phyloP scores from a whole-genome alignment of 1,284 basidiomycete species.

The Puccinia triticina region DNA sequence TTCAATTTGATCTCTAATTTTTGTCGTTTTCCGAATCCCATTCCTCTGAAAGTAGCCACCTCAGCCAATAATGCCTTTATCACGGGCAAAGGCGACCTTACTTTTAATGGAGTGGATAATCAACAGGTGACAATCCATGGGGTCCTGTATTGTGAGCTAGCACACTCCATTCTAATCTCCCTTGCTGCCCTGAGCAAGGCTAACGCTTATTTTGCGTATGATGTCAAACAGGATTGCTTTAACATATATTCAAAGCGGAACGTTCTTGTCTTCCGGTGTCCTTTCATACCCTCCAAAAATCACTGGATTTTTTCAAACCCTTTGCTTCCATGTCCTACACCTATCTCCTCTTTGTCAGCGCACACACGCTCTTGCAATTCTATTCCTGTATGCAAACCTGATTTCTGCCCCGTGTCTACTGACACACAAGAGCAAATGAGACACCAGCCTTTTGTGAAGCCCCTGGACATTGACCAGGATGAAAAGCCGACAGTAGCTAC shows the following conservation, averaged over 20 bases:
- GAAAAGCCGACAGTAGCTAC: too few species aligned
- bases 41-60: conserved; percentile 5
- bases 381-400: too few species aligned
- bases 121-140: not conserved
- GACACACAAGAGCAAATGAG: too few species aligned
- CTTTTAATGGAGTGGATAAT: not conserved
- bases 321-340: too few species aligned
- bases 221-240: too few species aligned
- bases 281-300: not conserved
- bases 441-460: too few species aligned
- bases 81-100: not conserved
- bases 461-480: too few species aligned
- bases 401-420: too few species aligned
- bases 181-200: not conserved
- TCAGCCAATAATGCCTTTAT: not conserved
- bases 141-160: too few species aligned
- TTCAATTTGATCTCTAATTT: not conserved
- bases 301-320: not conserved
- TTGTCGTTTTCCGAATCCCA: not conserved
- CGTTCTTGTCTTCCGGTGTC: not conserved
- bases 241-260: too few species aligned
- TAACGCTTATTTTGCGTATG: not conserved
- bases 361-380: too few species aligned
- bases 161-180: not conserved
- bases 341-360: too few species aligned